Base-by-base conservation (phyloP, 2,329 filamentous ascomycete species). In the Blastomyces emzantsi region DNA sequence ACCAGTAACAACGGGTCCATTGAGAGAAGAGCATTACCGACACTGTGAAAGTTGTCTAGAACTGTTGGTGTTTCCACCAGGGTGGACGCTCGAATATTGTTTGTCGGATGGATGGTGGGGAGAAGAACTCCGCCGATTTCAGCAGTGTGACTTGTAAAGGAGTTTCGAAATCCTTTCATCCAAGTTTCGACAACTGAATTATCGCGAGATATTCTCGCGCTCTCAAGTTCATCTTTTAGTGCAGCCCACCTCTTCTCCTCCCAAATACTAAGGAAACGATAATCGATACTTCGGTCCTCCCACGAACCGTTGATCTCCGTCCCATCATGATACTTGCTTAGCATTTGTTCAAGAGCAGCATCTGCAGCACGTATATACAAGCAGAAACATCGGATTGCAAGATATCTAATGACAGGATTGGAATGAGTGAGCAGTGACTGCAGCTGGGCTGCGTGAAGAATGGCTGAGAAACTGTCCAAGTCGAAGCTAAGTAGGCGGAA, bases 401-500 rank as follows among this genome's bases (percentile, higher is more conserved):
- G 81, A 75, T 92, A 96, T 75, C 89, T 85, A 60, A 96, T 83
- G 19, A 83, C 78, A 64, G 76, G 78, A 68, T 82, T 81, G 57
- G 74, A 62, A 70, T 85, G 82, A 55, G 80, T 78, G 69, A 96
- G 88, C 15, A 95, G 79, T 39, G 76, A 76, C 75, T 92, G 87
- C 54, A 96, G 80, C 66, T 84, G 83, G 57, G 85, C 82, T 0
- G 88, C 86, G 45, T 85, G 84, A 43, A 92, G 82, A 69, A 86
- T 79, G 64, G 77, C 78, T 11, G 83, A 83, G 71, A 92, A 96
- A 4, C 82, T 83, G 54, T 83, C 80, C 68, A 84, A 81, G 72
- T 97, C 87, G 71, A 90, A 90, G 70, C 85, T 89, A 65, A 96
- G 80, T 22, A 97, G 82, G 67, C 94, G 85, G 79, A 92, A 95